Evolutionary conservation across 306 rosid species (phyloP).

Genomic region (Cotoneaster glaucophyllus): DNA sequence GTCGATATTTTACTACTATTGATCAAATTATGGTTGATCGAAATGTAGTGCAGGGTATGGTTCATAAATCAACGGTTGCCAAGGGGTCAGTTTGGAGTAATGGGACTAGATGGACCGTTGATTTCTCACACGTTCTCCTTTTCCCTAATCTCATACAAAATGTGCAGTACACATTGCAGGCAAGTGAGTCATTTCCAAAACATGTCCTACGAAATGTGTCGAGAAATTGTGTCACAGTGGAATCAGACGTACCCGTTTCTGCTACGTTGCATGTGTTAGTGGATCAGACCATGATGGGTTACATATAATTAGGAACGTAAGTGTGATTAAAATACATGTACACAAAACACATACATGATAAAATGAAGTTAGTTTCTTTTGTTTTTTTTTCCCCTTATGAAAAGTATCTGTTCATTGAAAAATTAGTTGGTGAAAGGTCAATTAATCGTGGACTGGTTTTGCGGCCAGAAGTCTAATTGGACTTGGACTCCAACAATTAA

Average conservation of each 20-base stretch:
- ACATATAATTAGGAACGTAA: not conserved
- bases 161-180: constrained; percentile 32
- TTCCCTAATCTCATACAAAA: constrained; percentile 27
- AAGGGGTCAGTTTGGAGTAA: constrained; percentile 21
- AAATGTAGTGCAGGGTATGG: constrained; percentile 30
- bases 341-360: not conserved
- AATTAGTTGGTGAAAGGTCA: not conserved
- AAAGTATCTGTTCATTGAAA: not conserved
- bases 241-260: constrained; percentile 15
- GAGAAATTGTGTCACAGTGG: constrained; percentile 16
- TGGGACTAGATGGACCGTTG: constrained; percentile 29
- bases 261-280: constrained; percentile 33
- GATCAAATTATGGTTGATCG: constrained; percentile 36
- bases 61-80: constrained; percentile 31
- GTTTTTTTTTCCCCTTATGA: not conserved
- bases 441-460: not conserved
- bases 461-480: not conserved
- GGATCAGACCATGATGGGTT: constrained; percentile 24
- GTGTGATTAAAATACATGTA: not conserved
- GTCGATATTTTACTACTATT: constrained; percentile 15
- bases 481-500: not conserved
- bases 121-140: constrained; percentile 25
- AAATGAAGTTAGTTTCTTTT: not conserved
- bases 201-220: constrained; percentile 24
- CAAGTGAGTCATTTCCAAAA: constrained; percentile 17